Base-by-base conservation (phyloP, 495 filamentous ascomycete species). In the Lasiosphaeris hirsuta region DNA sequence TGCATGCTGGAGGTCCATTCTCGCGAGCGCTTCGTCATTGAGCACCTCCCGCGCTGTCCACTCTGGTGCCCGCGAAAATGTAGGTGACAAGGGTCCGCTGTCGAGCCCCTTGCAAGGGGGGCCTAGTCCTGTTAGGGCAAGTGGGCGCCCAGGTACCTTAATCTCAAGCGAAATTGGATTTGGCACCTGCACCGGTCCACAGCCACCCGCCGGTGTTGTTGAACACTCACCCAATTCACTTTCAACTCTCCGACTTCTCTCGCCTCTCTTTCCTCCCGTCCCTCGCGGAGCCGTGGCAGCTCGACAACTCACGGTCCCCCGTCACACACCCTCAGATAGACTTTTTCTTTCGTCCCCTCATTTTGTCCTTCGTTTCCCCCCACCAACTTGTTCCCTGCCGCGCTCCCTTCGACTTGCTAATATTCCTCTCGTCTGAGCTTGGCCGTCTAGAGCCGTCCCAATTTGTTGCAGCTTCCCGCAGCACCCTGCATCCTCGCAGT, bases 131-230 rank as follows among this genome's bases (percentile, higher is more conserved):
- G 37, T 58, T 59, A 42, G 56, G 61, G 69, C 52, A 71, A 51
- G 62, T 49, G 45, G 46, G 39, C 48, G 51, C 53, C 18, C 46
- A 58, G 54, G 56, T 55, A 62, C 55, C 60, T 63, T 56, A 62
- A 68, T 59, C 55, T 66, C 67, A 71, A 71, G 69, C 69, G 69
- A 71, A 66, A 71, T 71, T 71, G 65, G 52, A 46, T 47, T 54
- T 63, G 54, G 63, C 62, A 43, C 58, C 57, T 23, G 52, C 58
- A 46, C 63, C 62, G 63, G 67, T 61, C 62, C 59, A 57, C 57
- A 33, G 44, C 53, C 60, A 48, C 40, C 50, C 56, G 40, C 38
- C 30, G n/a, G 50, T 23, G 52, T 33, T 55, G 44, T 48, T 58
- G 36, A 38, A 37, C 18, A 37, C 23, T 23, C 56, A 14, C 66